A percentile compares a stretch with the other conserved stretches of the same genome.
Evolutionary conservation across 1,284 basidiomycete species (phyloP).

Genomic region (Naganishia sp.): DNA sequence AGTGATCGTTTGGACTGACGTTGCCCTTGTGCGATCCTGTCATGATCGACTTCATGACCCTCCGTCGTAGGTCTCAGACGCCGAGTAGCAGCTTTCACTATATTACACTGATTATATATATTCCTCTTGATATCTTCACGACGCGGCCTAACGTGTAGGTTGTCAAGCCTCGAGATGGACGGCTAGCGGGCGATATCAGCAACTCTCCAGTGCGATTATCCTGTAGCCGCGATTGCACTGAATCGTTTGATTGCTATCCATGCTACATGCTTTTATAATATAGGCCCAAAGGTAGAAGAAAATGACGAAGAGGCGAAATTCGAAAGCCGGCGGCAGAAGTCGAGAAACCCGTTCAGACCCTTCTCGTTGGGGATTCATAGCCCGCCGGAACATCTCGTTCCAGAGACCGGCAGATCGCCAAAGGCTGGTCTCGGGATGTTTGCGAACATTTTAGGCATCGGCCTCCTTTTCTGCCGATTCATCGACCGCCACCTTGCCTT

Average conservation of each 20-base stretch:
- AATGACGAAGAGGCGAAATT: slow-evolving; percentile 23
- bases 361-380: too few species aligned
- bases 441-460: not conserved
- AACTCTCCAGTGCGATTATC: too few species aligned
- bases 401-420: too few species aligned
- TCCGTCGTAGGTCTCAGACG: too few species aligned
- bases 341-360: not conserved
- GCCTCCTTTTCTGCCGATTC: slow-evolving; percentile 3
- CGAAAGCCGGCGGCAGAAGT: slow-evolving; percentile 15
- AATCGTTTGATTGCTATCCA: not conserved
- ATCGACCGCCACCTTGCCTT: slow-evolving; percentile 13
- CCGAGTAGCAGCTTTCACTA: not conserved
- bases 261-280: slow-evolving; percentile 17
- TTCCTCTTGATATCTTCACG: not conserved
- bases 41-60: too few species aligned
- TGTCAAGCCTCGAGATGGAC: too few species aligned
- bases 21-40: too few species aligned
- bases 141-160: too few species aligned
- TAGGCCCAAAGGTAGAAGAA: slow-evolving; percentile 2
- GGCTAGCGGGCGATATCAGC: too few species aligned
- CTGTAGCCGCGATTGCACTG: slow-evolving; percentile 1
- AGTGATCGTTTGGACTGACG: not conserved
- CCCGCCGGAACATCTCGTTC: too few species aligned
- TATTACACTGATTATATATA: not conserved
- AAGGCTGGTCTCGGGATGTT: too few species aligned